Evolutionary conservation across 106 monocot species (phyloP), one percentile per base, ranked within the genome.

Genomic region (Dendrobium nobile): DNA sequence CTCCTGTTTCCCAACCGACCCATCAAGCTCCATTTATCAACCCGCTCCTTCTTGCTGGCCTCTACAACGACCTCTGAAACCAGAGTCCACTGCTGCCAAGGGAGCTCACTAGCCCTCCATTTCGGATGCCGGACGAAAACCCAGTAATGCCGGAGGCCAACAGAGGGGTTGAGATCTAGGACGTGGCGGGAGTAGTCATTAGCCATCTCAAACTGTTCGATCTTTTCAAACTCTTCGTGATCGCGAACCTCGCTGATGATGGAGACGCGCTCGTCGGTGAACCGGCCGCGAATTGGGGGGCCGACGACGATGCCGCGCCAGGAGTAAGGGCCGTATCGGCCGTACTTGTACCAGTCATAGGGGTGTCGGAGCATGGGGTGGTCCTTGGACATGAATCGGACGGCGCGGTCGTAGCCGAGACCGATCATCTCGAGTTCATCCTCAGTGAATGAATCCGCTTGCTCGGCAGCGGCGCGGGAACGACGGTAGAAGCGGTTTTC

Each of bases 1-100:
- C 85, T 75, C 33, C 75, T 85, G 84, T 95, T 95, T 54, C 95
- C 98, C 13, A 99, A 80, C 80, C 95, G 79, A 22, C 83, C 91
- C 98, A 99, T 95, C 48, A 99, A 77, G 79, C 77, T 92, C 98
- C 95, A 99, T 79, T 99, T 99, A 47, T 99, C 95, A n/a, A 91
- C 58, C 65, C 92, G 78, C 88, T 92, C 54, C 56, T 87, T 72
- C 45, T 72, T 78, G 5, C 81, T 47, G 19, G 91, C 88, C 67
- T 95, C 92, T 5, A 99, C 10, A 0, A 77, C 92, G 2, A 99
- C 92, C 85, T 99, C 98, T 0, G 88, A 80, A 6, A 82, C 95
- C 41, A 99, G 79, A 19, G 98, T 99, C 98, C 95, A 99, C 80
- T 99, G 98, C 82, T 95, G 79, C 93, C 91, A 95, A 4, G 98